These are phyloP conservation scores for Phaffia rhodozyma DNA, from an alignment of 1,284 basidiomycete species.

Conservation along the genomic window DNA sequence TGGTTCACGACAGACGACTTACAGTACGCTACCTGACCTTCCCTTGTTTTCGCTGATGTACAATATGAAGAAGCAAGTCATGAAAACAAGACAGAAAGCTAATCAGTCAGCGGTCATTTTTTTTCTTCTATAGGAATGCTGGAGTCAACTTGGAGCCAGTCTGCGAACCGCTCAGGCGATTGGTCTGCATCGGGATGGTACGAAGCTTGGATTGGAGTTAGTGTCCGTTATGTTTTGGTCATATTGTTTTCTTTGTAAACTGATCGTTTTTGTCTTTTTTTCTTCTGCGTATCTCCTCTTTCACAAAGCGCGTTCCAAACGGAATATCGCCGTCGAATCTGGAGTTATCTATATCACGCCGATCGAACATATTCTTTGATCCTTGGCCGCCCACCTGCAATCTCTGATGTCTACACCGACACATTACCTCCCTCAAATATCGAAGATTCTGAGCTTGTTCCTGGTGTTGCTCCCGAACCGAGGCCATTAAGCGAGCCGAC, in stretches of 20 bases:
- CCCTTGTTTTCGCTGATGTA: neutral
- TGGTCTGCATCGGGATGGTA: conserved; percentile 80
- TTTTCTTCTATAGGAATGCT: conserved; percentile 68
- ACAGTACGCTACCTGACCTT: neutral
- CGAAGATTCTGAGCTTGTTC: conserved; percentile 50
- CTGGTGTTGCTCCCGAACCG: conserved; percentile 27
- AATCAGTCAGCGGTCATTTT: conserved; percentile 40
- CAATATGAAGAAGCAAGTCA: neutral
- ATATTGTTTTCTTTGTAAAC: neutral
- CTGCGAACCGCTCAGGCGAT: conserved; percentile 88
- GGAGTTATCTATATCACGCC: conserved; percentile 62
- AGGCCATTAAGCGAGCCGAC: conserved; percentile 50
- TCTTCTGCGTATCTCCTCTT: conserved; percentile 28
- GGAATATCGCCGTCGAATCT: conserved; percentile 80
- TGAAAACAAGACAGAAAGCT: conserved; percentile 21
- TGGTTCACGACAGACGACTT: conserved; percentile 39
- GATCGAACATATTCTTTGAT: conserved; percentile 66
- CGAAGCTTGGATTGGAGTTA: conserved; percentile 54
- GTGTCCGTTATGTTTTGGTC: conserved; percentile 23
- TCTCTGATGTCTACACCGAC: conserved; percentile 75
- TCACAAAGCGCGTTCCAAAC: conserved; percentile 47
- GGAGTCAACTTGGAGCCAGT: conserved; percentile 87
- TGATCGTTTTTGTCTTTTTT: neutral
- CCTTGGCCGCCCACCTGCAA: conserved; percentile 75
- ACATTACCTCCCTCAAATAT: conserved; percentile 72